Base-by-base conservation (phyloP, 306 rosid species). In the Glycyrrhiza uralensis region DNA sequence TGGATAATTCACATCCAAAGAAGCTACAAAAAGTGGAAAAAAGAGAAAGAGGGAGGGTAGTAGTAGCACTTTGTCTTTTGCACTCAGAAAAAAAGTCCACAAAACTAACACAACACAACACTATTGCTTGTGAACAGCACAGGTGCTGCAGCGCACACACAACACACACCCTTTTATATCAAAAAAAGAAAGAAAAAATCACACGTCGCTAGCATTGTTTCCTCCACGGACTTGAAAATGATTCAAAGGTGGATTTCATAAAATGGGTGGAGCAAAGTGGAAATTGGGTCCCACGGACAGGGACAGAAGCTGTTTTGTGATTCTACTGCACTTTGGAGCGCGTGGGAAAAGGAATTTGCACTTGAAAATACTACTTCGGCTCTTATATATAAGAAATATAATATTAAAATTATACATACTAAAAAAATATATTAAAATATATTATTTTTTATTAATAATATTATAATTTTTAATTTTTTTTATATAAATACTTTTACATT, bases 271-370 rank as follows among this genome's bases (percentile, higher is more conserved):
- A 29, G 35, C 36, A 23, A 44, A 55, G 84, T 83, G 90, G 84
- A 46, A 1, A 29, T 4, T 2, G 57, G 85, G 80, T 59, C 85
- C 88, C 85, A 71, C 75, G 2, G 38, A 65, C 47, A 30, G 20
- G 20, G 72, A 70, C 68, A 44, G 68, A 15, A 58, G 61, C 54
- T 55, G 32, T 18, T 54, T n/a, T 20, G 55, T 28, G 26, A 33
- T 15, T 60, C 65, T 17, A 28, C 76, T 19, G 20, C 46, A 62
- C 50, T 32, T 51, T 17, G n/a, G 13, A 71, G 81, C 81, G 78
- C 81, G 85, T 76, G 74, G 76, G 49, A 39, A 44, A 71, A 57
- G 67, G 76, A 71, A 56, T 56, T 71, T 41, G 44, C 56, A 28
- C 41, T 55, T 54, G n/a, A n/a, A n/a, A n/a, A n/a, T n/a, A n/a